Conservation (phyloP, 2,329 filamentous ascomycete species). For the Lomentospora prolificans region DNA sequence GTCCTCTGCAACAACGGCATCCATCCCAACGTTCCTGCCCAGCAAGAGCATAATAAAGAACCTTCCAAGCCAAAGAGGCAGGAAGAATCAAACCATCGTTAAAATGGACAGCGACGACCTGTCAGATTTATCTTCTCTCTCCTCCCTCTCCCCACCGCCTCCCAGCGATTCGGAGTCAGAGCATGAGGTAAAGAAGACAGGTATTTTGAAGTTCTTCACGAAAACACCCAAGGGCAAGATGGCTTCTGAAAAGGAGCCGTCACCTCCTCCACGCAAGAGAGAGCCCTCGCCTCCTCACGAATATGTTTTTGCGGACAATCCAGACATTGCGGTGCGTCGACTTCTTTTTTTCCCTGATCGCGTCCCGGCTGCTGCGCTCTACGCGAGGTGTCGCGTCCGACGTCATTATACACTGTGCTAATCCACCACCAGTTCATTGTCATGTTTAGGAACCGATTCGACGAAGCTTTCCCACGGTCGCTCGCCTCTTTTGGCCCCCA, state of each 20-base stretch:
- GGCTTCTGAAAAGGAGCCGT: constrained; percentile 42
- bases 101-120: constrained; percentile 51
- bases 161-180: constrained; percentile 39
- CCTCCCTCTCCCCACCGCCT: constrained; percentile 34
- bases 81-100: constrained; percentile 8
- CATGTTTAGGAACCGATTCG: constrained; percentile 93
- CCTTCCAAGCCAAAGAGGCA: background rate
- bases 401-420: constrained; percentile 21
- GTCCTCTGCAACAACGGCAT: constrained; percentile 13
- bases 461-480: constrained; percentile 78
- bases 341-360: constrained; percentile 5
- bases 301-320: constrained; percentile 80
- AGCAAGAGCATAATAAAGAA: background rate
- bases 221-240: constrained; percentile 20
- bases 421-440: constrained; percentile 69
- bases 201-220: constrained; percentile 57
- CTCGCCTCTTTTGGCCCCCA: constrained; percentile 86
- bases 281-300: constrained; percentile 84
- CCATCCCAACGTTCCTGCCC: background rate
- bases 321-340: constrained; percentile 77
- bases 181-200: constrained; percentile 41
- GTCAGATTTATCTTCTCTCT: constrained; percentile 52
- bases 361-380: constrained; percentile 27
- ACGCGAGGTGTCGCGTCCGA: constrained; percentile 42
- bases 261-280: constrained; percentile 65